Evolutionary conservation across 768 basidiomycete genomes (phyloP), one percentile per base, ranked within the genome.

Genomic region (Tricholoma saponaceum): DNA sequence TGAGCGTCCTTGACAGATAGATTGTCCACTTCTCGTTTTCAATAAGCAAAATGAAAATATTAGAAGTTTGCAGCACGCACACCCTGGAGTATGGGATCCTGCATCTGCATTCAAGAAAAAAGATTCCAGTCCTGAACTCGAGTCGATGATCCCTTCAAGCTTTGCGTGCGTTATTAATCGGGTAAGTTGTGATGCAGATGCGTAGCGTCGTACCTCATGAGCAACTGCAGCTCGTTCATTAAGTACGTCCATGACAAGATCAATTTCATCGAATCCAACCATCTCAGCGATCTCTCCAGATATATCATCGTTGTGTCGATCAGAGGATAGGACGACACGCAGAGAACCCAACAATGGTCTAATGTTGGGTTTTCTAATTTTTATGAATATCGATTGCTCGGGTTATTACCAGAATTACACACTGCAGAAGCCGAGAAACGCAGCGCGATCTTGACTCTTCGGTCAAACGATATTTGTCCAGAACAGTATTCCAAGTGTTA

Each of bases 261-360:
- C 91, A 50, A 98, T 83, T 16, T 88, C 82, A 51, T 96, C 90
- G 67, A 87, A 92, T 2, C 95, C 96, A 49, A 95, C 69, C 9
- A 91, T 74, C 58, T 97, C 95, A 7, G 81, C 83, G 9, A 98
- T 69, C 62, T 92, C 88, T 25, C 74, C 82, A 25, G 92, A 89
- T 28, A 97, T 88, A 20, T 82, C 83, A 28, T 94, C 90, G 61
- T 88, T 79, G 5, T 76, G 72, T 37, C 74, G 76, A 22, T 72
- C 61, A 5, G 83, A 83, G 1, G 79, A 77, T 14, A 91, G 71
- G 33, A 81, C 69, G 8, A 64, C 56, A 23, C 58, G 56, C 33
- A 80, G 58, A n/a, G 71, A 63, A 32, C 68, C 63, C 14, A 75
- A 57, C 4, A 76, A 52, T 43, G 66, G 61, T 49, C 62, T 58